These are phyloP conservation scores for Arctostaphylos glauca DNA, from an alignment of 148 eudicot genomes.

Conservation along the genomic window DNA sequence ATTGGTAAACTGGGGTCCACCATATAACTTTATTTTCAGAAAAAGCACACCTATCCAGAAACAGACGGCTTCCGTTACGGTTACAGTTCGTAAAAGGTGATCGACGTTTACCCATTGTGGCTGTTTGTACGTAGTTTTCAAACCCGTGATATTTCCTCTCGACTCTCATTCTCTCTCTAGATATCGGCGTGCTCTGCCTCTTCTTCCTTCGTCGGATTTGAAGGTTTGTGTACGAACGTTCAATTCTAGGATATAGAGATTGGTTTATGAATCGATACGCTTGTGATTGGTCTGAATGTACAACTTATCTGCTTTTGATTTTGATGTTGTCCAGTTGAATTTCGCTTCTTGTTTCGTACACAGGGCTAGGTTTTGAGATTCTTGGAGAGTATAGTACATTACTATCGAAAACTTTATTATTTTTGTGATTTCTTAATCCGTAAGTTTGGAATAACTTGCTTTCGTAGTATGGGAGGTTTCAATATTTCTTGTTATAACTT, in stretches of 20 bases:
- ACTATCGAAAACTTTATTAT: background rate
- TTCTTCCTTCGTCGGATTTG: background rate
- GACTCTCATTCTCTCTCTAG: background rate
- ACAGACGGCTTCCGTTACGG: background rate
- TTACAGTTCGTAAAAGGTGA: background rate
- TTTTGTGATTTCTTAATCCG: background rate
- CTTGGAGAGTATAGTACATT: background rate
- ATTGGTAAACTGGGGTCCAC: background rate
- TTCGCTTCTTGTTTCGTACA: background rate
- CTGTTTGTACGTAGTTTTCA: background rate
- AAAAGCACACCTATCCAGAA: background rate
- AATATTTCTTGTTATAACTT: background rate
- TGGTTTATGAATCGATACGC: background rate
- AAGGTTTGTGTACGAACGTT: background rate
- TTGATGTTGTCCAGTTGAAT: background rate
- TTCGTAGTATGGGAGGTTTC: background rate
- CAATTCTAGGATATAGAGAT: background rate
- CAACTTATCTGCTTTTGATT: background rate
- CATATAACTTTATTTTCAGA: background rate
- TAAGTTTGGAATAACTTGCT: constrained; percentile 6
- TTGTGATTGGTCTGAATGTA: background rate
- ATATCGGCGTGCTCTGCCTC: background rate
- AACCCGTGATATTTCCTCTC: background rate
- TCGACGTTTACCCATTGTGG: background rate
- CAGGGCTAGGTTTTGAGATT: background rate